These are phyloP conservation scores for Phialophora macrospora DNA, from an alignment of 2,329 filamentous ascomycete species.

Conservation along the genomic window DNA sequence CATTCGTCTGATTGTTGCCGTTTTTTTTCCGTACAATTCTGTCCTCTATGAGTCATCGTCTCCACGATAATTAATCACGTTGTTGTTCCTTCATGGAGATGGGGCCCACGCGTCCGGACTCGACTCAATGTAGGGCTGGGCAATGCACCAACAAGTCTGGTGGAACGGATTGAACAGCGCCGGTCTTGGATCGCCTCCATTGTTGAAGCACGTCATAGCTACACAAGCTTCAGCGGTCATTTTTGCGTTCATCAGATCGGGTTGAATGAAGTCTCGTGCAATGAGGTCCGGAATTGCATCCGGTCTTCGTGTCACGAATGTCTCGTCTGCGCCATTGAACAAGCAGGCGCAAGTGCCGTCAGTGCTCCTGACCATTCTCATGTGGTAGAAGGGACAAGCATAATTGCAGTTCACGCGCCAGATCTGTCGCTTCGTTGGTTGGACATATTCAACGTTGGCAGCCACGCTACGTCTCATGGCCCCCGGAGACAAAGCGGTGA, in stretches of 20 bases:
- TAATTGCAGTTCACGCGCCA: slow-evolving; percentile 28
- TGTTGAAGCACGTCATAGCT: slow-evolving; percentile 36
- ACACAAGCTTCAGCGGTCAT: slow-evolving; percentile 37
- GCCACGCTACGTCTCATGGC: slow-evolving; percentile 23
- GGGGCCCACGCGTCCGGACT: slow-evolving; percentile 29
- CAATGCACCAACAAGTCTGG: slow-evolving; percentile 36
- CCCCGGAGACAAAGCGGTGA: slow-evolving; percentile 25
- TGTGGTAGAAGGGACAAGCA: slow-evolving; percentile 32
- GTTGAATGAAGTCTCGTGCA: slow-evolving; percentile 25
- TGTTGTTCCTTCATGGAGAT: slow-evolving; percentile 9
- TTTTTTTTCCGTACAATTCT: neutral
- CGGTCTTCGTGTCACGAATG: slow-evolving; percentile 18
- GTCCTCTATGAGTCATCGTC: neutral
- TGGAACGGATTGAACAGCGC: slow-evolving; percentile 37
- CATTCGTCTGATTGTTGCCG: neutral
- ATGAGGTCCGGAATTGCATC: slow-evolving; percentile 21
- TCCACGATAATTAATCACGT: neutral
- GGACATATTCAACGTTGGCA: slow-evolving; percentile 16
- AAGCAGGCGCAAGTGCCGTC: slow-evolving; percentile 36
- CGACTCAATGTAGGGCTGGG: slow-evolving; percentile 27
- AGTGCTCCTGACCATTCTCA: slow-evolving; percentile 27
- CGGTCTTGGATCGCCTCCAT: slow-evolving; percentile 28
- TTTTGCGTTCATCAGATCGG: slow-evolving; percentile 29
- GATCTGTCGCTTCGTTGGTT: slow-evolving; percentile 29
- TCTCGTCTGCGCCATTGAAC: slow-evolving; percentile 31